These are phyloP conservation scores for Ogataea parapolymorpha DNA, from an alignment of 805 yeast genomes.

Conservation along the genomic window DNA sequence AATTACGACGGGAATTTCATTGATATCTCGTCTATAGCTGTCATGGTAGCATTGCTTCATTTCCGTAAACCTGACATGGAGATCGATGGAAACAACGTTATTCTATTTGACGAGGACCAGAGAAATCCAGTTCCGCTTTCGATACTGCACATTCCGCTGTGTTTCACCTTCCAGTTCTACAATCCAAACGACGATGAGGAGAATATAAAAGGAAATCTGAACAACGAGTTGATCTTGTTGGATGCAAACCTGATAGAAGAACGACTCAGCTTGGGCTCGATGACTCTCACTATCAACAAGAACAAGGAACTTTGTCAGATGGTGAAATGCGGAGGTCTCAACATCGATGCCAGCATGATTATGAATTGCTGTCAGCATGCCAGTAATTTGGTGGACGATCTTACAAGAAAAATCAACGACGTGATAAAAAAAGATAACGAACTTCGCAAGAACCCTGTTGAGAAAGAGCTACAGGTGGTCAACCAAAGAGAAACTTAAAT, in stretches of 20 bases:
- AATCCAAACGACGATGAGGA: slow-evolving; percentile 63
- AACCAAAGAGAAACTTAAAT: slow-evolving; percentile 26
- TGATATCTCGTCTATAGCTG: slow-evolving; percentile 88
- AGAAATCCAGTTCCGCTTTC: slow-evolving; percentile 86
- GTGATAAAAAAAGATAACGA: slow-evolving; percentile 53
- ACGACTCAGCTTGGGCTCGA: slow-evolving; percentile 65
- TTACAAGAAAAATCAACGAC: slow-evolving; percentile 62
- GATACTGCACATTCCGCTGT: slow-evolving; percentile 83
- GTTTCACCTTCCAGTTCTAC: slow-evolving; percentile 85
- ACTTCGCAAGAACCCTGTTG: slow-evolving; percentile 21
- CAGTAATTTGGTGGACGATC: slow-evolving; percentile 52
- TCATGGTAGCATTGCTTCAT: slow-evolving; percentile 79
- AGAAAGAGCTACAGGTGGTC: slow-evolving; percentile 31
- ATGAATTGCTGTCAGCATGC: slow-evolving; percentile 71
- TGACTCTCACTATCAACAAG: slow-evolving; percentile 84
- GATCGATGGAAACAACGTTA: slow-evolving; percentile 59
- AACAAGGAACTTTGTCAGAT: slow-evolving; percentile 90
- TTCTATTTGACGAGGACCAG: slow-evolving; percentile 69
- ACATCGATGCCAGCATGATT: slow-evolving; percentile 67
- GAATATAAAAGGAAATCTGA: slow-evolving; percentile 64
- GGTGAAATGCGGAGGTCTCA: slow-evolving; percentile 84
- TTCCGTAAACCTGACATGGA: slow-evolving; percentile 82
- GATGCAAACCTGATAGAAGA: slow-evolving; percentile 84
- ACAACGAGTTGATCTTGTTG: slow-evolving; percentile 57
- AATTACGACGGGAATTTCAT: slow-evolving; percentile 92